These are phyloP conservation scores for Xylaria sp. DNA, from an alignment of 2,329 filamentous ascomycete species.

Conservation along the genomic window DNA sequence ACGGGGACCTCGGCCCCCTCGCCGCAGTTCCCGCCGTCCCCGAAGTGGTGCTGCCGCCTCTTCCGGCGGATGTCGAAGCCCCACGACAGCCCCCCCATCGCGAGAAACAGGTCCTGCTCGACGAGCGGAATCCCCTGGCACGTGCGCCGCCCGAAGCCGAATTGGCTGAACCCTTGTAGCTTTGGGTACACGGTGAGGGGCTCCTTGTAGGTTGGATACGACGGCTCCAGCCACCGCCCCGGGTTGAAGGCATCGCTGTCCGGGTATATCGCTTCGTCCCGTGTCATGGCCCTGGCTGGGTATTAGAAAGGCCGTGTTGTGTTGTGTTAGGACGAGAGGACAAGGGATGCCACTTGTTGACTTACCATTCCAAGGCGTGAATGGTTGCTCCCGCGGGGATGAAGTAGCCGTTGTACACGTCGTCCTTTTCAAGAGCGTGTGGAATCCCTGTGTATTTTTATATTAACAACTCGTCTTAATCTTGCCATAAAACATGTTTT, in stretches of 20 bases:
- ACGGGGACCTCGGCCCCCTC: constrained; percentile 50
- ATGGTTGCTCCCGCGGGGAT: constrained; percentile 63
- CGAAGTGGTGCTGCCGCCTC: constrained; percentile 20
- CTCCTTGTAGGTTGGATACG: constrained; percentile 54
- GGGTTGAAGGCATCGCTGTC: constrained; percentile 55
- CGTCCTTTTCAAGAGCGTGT: constrained; percentile 61
- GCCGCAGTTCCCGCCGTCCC: constrained; percentile 23
- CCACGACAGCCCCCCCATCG: constrained; percentile 54
- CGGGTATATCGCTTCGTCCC: constrained; percentile 54
- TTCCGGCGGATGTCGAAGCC: constrained; percentile 50
- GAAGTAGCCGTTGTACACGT: constrained; percentile 63
- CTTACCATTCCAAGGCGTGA: constrained; percentile 63
- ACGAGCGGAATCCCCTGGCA: constrained; percentile 57
- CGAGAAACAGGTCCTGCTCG: constrained; percentile 54
- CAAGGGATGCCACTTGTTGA: background rate
- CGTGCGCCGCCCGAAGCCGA: constrained; percentile 65
- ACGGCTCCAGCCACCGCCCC: constrained; percentile 52
- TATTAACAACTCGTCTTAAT: background rate
- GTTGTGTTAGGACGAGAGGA: background rate
- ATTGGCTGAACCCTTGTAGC: constrained; percentile 56
- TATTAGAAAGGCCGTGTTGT: background rate
- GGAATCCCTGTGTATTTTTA: constrained; percentile 54
- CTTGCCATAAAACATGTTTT: too few relatives aligned
- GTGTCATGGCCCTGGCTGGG: constrained; percentile 55
- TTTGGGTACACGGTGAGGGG: constrained; percentile 54